Evolutionary conservation across 371 early-diverging fungal species (phyloP).

Genomic region (Mucor piriformis): DNA sequence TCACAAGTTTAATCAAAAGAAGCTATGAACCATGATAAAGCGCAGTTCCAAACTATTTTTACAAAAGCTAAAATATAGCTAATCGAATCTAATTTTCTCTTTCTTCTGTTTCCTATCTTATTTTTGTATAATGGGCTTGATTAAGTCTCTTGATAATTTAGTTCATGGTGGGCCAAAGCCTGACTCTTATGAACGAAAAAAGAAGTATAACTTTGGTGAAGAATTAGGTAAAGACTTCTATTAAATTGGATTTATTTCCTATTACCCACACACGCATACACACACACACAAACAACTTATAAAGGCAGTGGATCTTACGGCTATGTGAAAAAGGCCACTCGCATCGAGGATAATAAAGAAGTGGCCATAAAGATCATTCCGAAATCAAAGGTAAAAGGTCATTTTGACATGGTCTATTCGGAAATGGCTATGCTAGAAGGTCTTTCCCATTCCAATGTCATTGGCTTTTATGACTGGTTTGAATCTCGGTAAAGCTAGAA

Average conservation of each 20-base stretch:
- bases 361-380: conserved; percentile 82
- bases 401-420: conserved; percentile 73
- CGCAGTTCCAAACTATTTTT: background rate
- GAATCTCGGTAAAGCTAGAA: conserved; percentile 56
- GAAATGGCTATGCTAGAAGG: conserved; percentile 71
- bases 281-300: too few relatives aligned
- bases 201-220: conserved; percentile 62
- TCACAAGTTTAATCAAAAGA: too few relatives aligned
- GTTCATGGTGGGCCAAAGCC: conserved; percentile 52
- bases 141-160: conserved; percentile 18
- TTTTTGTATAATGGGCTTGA: conserved; percentile 18
- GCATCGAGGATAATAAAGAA: conserved; percentile 50
- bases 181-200: conserved; percentile 67
- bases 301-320: conserved; percentile 81
- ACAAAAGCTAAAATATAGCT: background rate
- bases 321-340: conserved; percentile 67
- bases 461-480: conserved; percentile 79
- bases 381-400: conserved; percentile 64
- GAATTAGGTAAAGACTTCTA: conserved; percentile 50
- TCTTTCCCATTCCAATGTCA: conserved; percentile 81
- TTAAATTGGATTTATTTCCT: background rate
- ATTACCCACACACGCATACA: background rate
- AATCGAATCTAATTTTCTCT: background rate
- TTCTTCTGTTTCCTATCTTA: background rate
- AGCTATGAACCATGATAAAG: too few relatives aligned